A percentile compares a stretch with the other conserved stretches of the same genome.
phyloP scores from a whole-genome alignment of 805 yeast species.

The Priceomyces medius region DNA sequence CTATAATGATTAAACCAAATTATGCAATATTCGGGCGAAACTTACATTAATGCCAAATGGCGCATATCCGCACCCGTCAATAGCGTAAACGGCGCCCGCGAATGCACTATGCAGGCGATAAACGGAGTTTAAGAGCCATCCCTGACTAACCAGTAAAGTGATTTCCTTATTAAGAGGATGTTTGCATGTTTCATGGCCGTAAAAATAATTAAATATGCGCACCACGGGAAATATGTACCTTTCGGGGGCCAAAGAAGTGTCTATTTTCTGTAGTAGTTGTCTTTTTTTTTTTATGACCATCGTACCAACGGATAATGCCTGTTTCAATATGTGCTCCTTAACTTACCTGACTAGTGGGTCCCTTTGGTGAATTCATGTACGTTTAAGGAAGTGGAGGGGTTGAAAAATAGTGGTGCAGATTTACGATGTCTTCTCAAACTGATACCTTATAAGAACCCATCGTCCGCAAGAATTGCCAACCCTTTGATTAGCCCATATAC shows the following conservation, averaged over 20 bases:
- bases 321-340: background rate
- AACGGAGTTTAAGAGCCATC: too few relatives aligned
- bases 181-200: too few relatives aligned
- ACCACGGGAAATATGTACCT: too few relatives aligned
- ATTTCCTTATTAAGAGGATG: too few relatives aligned
- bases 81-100: background rate
- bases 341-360: background rate
- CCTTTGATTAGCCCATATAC: too few relatives aligned
- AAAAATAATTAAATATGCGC: too few relatives aligned
- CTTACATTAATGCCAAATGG: background rate
- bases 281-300: background rate
- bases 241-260: too few relatives aligned
- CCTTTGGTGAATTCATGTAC: background rate
- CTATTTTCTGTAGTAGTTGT: background rate
- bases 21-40: background rate
- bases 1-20: background rate
- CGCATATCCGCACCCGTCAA: background rate
- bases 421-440: too few relatives aligned
- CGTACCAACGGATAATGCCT: background rate
- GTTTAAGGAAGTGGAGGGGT: background rate
- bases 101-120: background rate
- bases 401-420: background rate
- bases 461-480: too few relatives aligned
- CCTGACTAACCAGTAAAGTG: too few relatives aligned
- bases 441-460: too few relatives aligned